These are phyloP conservation scores for Umbellularia californica DNA, from an alignment of 164 flowering plant species.

Conservation along the genomic window DNA sequence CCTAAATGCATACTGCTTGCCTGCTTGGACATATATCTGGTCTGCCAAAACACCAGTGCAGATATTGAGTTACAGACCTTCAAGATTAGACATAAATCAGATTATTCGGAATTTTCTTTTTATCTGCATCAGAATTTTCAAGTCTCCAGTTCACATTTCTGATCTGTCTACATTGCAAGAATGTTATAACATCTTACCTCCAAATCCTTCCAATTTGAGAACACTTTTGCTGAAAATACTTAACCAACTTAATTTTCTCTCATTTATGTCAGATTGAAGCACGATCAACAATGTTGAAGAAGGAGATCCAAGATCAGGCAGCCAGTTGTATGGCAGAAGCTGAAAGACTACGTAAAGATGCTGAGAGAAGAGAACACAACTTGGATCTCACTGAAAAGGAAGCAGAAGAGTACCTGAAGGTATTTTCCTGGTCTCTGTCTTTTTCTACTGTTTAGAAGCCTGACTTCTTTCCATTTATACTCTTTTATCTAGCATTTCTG, in stretches of 20 bases:
- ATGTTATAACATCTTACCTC: neutral
- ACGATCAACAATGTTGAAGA: slow-evolving; percentile 40
- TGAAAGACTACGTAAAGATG: slow-evolving; percentile 36
- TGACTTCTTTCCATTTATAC: neutral
- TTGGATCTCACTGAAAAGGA: slow-evolving; percentile 47
- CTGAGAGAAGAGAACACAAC: slow-evolving; percentile 40
- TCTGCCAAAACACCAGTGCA: too few relatives aligned
- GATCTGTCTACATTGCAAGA: neutral
- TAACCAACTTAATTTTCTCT: neutral
- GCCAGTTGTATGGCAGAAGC: slow-evolving; percentile 50
- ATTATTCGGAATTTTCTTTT: neutral
- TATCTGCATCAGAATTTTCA: neutral
- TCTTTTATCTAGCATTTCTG: neutral
- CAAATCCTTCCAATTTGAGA: neutral
- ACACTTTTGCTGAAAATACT: neutral
- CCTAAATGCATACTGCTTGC: too few relatives aligned
- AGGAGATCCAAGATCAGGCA: slow-evolving; percentile 50
- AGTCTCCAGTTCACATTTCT: neutral
- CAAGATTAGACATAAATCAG: neutral
- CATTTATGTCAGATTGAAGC: slow-evolving; percentile 48
- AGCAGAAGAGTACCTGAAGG: slow-evolving; percentile 60
- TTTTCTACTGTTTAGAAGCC: neutral
- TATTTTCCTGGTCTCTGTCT: slow-evolving; percentile 9
- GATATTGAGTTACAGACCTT: too few relatives aligned
- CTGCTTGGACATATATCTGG: too few relatives aligned